phyloP scores from a whole-genome alignment of 2,329 filamentous ascomycete genomes.

The Alternaria tenuissima region DNA sequence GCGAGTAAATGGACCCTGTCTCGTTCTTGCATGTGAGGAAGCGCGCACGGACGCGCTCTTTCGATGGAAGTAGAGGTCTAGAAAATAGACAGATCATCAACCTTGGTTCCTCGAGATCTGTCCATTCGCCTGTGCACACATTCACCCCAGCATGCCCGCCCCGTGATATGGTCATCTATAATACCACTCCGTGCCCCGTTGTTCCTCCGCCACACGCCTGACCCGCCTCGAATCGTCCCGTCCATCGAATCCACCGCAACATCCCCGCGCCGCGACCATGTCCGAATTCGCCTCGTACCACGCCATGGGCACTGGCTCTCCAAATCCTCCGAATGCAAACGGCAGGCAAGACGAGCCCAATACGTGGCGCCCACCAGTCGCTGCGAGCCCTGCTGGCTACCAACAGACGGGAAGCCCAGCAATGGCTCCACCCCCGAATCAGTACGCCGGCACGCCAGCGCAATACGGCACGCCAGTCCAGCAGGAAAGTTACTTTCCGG shows the following conservation, averaged over 20 bases:
- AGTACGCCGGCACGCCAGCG: slow-evolving; percentile 41
- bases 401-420: slow-evolving; percentile 51
- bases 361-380: slow-evolving; percentile 53
- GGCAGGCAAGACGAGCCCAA: slow-evolving; percentile 42
- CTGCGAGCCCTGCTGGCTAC: slow-evolving; percentile 55
- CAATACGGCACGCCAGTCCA: slow-evolving; percentile 39
- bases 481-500: slow-evolving; percentile 54
- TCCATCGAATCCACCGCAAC: slow-evolving; percentile 21
- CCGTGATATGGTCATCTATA: slow-evolving; percentile 35
- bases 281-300: slow-evolving; percentile 51
- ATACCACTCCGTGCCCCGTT: slow-evolving; percentile 18
- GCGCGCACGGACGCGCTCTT: slow-evolving; percentile 23
- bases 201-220: slow-evolving; percentile 24
- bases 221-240: slow-evolving; percentile 23
- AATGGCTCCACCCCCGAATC: slow-evolving; percentile 39
- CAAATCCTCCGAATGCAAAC: slow-evolving; percentile 39
- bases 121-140: slow-evolving; percentile 18
- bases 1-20: slow-evolving; percentile 18
- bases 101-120: slow-evolving; percentile 23
- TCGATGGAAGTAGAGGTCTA: slow-evolving; percentile 33
- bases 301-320: slow-evolving; percentile 42
- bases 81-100: slow-evolving; percentile 45
- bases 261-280: slow-evolving; percentile 44
- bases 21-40: slow-evolving; percentile 26
- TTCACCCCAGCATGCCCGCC: slow-evolving; percentile 15